Evolutionary conservation across 148 eudicot species (phyloP), one percentile per base, ranked within the genome.

Genomic region (Persicaria tinctoria): DNA sequence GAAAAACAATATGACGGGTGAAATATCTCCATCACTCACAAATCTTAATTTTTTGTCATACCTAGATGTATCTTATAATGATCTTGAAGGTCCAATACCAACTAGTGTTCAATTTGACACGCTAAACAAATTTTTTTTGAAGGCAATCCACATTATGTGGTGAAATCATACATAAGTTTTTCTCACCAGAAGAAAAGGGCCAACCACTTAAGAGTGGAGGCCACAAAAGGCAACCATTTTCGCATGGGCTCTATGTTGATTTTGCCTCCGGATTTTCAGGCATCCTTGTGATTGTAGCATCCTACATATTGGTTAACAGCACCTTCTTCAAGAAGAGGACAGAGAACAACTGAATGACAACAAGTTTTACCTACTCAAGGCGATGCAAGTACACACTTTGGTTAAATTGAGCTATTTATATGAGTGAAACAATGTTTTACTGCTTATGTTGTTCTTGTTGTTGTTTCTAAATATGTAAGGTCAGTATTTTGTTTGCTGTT

Each of bases 11-110:
- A 80, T 93, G 38, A 75, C 93, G 0, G 98, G 98, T 73, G 78
- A 84, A 82, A 87, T 93, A 45, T 93, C 98, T 44, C 13, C 84
- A 27, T 89, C 98, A 0, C 89, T 93, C 53, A 79, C 32, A 70
- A 80, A 75, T 73, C 86, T 90, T 16, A 53, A 80, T 78, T 86
- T 88, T 77, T 74, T 90, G 74, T 81, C 90, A 1, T 62, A 48
- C 4, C 85, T 90, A 73, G 83, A 81, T 59, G 84, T 90, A 5
- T 84, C 95, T n/a, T 27, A 82, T 84, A 90, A 88, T 74, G 56
- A 85, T 78, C 88, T 90, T 8, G 44, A 80, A 72, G 95, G 95
- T 59, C 32, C 70, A 11, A 82, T 90, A 76, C 91, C 95, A 51
- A 49, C 78, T 8, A 90, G 89, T 32, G 41, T 88, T 72, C 89